Evolutionary conservation across 257 asterid genomes (phyloP).

Genomic region (Nicotiana knightiana): DNA sequence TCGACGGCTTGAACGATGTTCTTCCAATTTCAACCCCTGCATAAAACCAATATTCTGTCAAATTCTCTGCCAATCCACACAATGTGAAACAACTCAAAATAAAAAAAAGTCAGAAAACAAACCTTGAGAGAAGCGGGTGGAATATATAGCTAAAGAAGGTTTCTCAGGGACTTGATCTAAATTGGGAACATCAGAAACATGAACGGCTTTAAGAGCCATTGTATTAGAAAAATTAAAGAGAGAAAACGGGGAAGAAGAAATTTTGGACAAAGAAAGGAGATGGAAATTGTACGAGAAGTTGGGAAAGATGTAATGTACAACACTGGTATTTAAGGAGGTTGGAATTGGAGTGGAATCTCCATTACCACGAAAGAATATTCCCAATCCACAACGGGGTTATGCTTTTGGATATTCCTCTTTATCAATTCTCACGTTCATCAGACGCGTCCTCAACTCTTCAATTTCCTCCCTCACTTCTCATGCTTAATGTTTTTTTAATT

Average conservation of each 20-base stretch:
- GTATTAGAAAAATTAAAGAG: neutral
- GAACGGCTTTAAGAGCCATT: constrained; percentile 94
- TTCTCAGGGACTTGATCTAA: constrained; percentile 68
- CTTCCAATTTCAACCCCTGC: constrained; percentile 44
- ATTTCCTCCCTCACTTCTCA: neutral
- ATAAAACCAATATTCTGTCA: neutral
- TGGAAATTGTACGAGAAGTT: neutral
- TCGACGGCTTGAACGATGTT: constrained; percentile 42
- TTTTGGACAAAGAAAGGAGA: neutral
- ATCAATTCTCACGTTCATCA: neutral
- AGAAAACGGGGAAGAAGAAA: neutral
- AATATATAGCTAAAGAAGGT: constrained; percentile 39
- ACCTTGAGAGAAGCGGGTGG: constrained; percentile 50
- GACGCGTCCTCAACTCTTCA: neutral
- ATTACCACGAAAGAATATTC: constrained; percentile 44
- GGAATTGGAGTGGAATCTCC: constrained; percentile 16
- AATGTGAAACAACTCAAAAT: neutral
- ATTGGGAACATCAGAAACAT: constrained; percentile 76
- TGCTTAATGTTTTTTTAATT: neutral
- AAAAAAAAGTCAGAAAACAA: neutral
- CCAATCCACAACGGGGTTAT: constrained; percentile 24
- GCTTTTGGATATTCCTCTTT: constrained; percentile 56
- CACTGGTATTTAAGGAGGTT: neutral
- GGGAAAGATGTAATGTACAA: neutral
- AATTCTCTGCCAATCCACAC: neutral